Evolutionary conservation across 768 basidiomycete genomes (phyloP), one percentile per base, ranked within the genome.

Genomic region (Phaeotremella fagi): DNA sequence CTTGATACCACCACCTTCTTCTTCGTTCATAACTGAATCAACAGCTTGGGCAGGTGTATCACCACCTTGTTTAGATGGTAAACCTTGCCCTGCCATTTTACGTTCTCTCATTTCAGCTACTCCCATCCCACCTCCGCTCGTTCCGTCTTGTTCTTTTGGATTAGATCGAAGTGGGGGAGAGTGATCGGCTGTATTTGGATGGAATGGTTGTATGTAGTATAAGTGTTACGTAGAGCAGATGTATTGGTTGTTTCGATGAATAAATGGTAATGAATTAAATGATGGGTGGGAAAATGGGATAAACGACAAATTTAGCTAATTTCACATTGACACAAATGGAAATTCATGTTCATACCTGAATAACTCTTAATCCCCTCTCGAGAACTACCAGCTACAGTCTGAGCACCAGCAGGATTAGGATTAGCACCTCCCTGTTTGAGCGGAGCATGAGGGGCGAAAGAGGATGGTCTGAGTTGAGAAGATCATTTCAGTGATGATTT

Each of bases 51-150:
- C 55, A n/a, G 52, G 52, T 29, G 58, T 60, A 45, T 64, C 63
- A 5, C 63, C 63, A 11, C 63, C 63, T 58, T 73, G 72, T 18
- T 65, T 60, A 54, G 60, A 63, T 15, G 72, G 72, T 31, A 65
- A 48, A 26, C 73, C 73, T 50, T 52, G 50, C 16, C 73, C 73
- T 6, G 60, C 50, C 61, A 55, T 60, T 57, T 74, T 74, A 36
- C 73, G 55, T 59, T 74, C 73, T 50, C 66, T 66, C 73, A 74
- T 74, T 62, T 74, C 70, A 12, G 67, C 66, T 7, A 72, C 55
- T 25, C 73, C 73, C 18, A 57, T 47, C 26, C 73, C 73, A 24
- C 73, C 69, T 7, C 68, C 68, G 6, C 50, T 38, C 42, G 67
- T 59, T 6, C 71, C 71, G 44, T 73, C 71, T 14, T 69, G 69